These are phyloP conservation scores for Silene conica DNA, from an alignment of 148 eudicot species.

Conservation along the genomic window DNA sequence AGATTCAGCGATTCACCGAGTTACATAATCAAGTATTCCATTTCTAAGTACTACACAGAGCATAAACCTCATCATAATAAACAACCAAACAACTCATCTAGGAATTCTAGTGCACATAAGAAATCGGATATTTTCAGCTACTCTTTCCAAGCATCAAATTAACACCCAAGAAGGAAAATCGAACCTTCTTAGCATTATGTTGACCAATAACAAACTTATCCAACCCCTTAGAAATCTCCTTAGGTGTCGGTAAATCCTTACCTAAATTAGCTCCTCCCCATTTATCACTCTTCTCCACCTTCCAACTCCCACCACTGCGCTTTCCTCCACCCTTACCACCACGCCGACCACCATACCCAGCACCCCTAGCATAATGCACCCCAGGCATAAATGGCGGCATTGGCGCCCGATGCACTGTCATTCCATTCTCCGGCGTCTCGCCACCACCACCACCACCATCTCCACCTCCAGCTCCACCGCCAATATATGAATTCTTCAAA, in stretches of 20 bases:
- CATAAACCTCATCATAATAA: not conserved
- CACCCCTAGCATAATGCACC: slow-evolving; percentile 42
- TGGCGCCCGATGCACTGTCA: slow-evolving; percentile 63
- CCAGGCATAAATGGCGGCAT: slow-evolving; percentile 75
- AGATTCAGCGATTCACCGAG: not conserved
- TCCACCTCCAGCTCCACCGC: not conserved
- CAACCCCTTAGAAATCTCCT: slow-evolving; percentile 69
- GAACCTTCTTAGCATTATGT: slow-evolving; percentile 69
- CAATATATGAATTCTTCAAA: slow-evolving; percentile 27
- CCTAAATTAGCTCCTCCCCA: slow-evolving; percentile 79
- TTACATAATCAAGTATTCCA: not conserved
- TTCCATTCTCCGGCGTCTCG: slow-evolving; percentile 52
- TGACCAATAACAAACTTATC: slow-evolving; percentile 84
- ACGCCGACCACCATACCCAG: slow-evolving; percentile 25
- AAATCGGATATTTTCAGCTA: too few species aligned
- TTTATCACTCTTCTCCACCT: not conserved
- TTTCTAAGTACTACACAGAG: not conserved
- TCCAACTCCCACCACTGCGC: slow-evolving; percentile 15
- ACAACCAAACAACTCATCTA: not conserved
- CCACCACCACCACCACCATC: slow-evolving; percentile 2
- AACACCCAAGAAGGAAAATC: not conserved
- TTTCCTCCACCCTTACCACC: slow-evolving; percentile 34
- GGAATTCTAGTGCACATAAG: not conserved
- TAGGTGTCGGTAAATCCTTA: slow-evolving; percentile 67
- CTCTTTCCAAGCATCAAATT: not conserved